Evolutionary conservation across 192 early-diverging fungal genomes (phyloP).

Genomic region (Backusella tuberculispora): DNA sequence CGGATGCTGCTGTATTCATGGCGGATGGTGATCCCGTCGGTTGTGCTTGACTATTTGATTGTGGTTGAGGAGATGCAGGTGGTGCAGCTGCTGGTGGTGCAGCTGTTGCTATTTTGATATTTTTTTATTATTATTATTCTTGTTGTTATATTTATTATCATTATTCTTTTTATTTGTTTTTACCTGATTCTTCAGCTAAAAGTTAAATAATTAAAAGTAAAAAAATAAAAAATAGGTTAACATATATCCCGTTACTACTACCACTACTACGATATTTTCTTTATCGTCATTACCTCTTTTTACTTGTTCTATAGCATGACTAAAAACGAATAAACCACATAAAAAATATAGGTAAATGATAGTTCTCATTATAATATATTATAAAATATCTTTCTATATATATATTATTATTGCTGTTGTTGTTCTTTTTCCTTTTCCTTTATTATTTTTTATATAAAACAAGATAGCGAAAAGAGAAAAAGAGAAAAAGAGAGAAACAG

Average conservation of each 20-base stretch:
- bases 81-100: not conserved
- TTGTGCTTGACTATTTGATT: constrained; percentile 7
- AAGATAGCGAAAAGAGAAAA: not conserved
- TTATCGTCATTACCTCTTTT: constrained; percentile 6
- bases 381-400: not conserved
- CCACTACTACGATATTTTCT: not conserved
- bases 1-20: not conserved
- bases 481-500: no score
- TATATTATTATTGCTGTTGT: no score
- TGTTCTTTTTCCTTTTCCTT: not conserved
- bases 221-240: not conserved
- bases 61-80: constrained; percentile 11
- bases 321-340: not conserved
- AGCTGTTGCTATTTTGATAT: not conserved
- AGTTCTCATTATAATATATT: not conserved
- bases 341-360: not conserved
- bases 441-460: not conserved
- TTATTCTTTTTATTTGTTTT: not conserved
- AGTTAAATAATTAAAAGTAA: not conserved
- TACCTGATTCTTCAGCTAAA: constrained; percentile 21
- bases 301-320: constrained; percentile 7
- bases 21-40: constrained; percentile 5
- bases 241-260: not conserved
- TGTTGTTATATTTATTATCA: not conserved
- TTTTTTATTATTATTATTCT: not conserved